These are phyloP conservation scores for Vanderwaltozyma tropicalis DNA, from an alignment of 805 yeast species.

Conservation along the genomic window DNA sequence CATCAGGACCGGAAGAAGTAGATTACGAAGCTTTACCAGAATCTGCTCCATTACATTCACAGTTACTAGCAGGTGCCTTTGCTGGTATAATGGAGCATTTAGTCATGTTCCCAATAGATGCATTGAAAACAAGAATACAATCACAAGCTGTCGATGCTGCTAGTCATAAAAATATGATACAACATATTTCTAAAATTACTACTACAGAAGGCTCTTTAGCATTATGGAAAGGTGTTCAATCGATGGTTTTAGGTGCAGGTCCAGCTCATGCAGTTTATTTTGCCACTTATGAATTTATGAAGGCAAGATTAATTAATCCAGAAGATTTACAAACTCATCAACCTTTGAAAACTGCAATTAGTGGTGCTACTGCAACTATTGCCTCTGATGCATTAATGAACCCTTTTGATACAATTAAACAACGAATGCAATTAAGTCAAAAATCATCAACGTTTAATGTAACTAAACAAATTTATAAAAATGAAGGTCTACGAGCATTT, in stretches of 20 bases:
- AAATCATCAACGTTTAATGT: conserved; percentile 22
- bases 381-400: conserved; percentile 95
- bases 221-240: conserved; percentile 88
- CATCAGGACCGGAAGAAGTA: conserved; percentile 33
- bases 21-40: conserved; percentile 92
- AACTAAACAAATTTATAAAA: conserved; percentile 38
- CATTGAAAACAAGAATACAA: conserved; percentile 93
- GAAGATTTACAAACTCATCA: conserved; percentile 37
- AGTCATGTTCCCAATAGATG: conserved; percentile 94
- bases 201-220: conserved; percentile 83
- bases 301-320: conserved; percentile 28
- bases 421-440: conserved; percentile 65
- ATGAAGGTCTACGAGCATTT: conserved; percentile 69
- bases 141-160: conserved; percentile 37
- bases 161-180: conserved; percentile 38
- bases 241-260: conserved; percentile 92
- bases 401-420: conserved; percentile 93
- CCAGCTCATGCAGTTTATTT: conserved; percentile 98
- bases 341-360: conserved; percentile 73
- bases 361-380: conserved; percentile 88
- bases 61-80: conserved; percentile 93
- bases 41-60: conserved; percentile 72
- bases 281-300: conserved; percentile 77
- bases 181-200: conserved; percentile 65
- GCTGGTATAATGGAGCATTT: conserved; percentile 99